Percentiles rank a stretch among this genome's conserved stretches.
These are phyloP conservation scores for Amanita subjunquillea DNA, from an alignment of 768 basidiomycete genomes.

Conservation along the genomic window DNA sequence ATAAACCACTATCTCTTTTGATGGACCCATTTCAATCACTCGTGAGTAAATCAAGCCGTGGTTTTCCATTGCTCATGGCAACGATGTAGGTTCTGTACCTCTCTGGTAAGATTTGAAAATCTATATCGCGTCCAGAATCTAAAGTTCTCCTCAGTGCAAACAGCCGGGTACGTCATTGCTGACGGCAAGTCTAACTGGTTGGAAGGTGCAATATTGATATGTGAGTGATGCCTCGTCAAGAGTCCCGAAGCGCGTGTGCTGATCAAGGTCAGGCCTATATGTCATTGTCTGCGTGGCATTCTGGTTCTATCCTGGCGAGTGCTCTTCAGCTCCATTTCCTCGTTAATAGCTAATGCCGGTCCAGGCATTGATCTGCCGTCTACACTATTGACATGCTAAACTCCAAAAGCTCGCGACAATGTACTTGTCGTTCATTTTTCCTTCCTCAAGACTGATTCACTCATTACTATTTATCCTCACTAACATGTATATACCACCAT, in stretches of 20 bases:
- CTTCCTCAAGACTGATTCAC: not conserved
- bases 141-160: slow-evolving; percentile 40
- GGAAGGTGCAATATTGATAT: slow-evolving; percentile 77
- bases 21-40: slow-evolving; percentile 84
- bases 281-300: slow-evolving; percentile 64
- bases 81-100: slow-evolving; percentile 30
- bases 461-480: not conserved
- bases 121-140: not conserved
- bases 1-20: slow-evolving; percentile 69
- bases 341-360: not conserved
- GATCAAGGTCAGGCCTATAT: slow-evolving; percentile 41
- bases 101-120: slow-evolving; percentile 24
- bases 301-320: slow-evolving; percentile 53
- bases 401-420: not conserved
- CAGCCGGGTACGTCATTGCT: slow-evolving; percentile 76
- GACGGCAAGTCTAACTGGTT: slow-evolving; percentile 90
- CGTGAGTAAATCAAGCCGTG: slow-evolving; percentile 17
- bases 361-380: not conserved
- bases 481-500: not conserved
- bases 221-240: slow-evolving; percentile 19
- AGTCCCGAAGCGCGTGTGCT: not conserved
- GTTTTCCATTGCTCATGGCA: slow-evolving; percentile 2
- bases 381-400: not conserved
- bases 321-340: not conserved
- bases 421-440: not conserved